Base-by-base conservation (phyloP, 352 stramenopile species). In the Aphanomyces cochlioides region DNA sequence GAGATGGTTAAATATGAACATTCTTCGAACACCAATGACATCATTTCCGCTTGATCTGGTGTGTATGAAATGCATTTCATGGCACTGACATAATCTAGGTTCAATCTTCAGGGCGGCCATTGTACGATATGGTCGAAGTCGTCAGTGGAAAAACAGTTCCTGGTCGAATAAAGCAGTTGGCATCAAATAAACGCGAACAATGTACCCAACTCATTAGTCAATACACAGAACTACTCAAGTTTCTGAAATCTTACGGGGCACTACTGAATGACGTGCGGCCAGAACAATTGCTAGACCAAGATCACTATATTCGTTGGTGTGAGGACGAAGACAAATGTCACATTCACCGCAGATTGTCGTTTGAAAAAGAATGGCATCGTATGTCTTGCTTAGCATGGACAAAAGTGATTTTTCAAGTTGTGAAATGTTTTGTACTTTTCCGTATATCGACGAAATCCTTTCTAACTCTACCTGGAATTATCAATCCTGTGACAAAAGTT, bases 351-450 rank as follows among this genome's bases (percentile, higher is more conserved):
- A 76, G 85, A 0, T 74, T 79, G 13, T 75, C 48, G 0, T 71
- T 93, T 0, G 82, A 92, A 50, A 80, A 69, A 6, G 86, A 92
- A 54, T 95, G 82, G 83, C 59, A 36, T 0, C 34, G 38, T 0
- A 64, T 93, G 5, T 93, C 79, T 54, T 59, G 56, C 0, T 72
- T 69, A 15, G 83, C 88, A 3, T 98, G 90, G 91, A 90, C 95
- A 74, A 85, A 88, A 58, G 80, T 98, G 6, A 60, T 97, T 17
- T 92, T 93, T 41, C 91, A 98, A 69, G 79, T 93, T 5, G 79
- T 98, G 69, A 96, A 97, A 63, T 93, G 96, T 43, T 98, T 98
- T 72, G 72, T 98, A 40, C 74, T 98, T 1, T 89, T 84, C 37
- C 80, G 93, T 4, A 87, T 98, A 43, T 97, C 89, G 3, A 84